Base-by-base conservation (phyloP, 495 filamentous ascomycete genomes). In the Astrocystis sublimbata region DNA sequence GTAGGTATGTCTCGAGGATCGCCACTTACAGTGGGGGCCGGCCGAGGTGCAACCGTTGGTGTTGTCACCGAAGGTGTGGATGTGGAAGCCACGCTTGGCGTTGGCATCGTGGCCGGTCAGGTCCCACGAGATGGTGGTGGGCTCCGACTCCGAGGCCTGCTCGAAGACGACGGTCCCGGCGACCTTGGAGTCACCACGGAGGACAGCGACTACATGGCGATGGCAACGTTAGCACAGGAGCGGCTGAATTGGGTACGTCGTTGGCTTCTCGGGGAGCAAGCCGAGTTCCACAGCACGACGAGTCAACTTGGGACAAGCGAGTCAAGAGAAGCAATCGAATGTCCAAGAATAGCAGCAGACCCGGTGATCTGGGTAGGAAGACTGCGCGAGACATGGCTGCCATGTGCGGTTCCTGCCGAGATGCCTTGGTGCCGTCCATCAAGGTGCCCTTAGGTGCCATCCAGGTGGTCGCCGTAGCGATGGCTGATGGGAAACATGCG, bases 31-130 rank as follows among this genome's bases (percentile, higher is more conserved):
- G 80, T 98, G 94, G 69, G 94, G 92, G 43, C 94, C 94, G 54
- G 94, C 94, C 61, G 89, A 93, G 60, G 94, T 98, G 88, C 94
- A 98, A 76, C 96, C 94, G 79, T 98, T 98, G 83, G 96, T 97
- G 85, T 97, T 98, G 86, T 97, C 94, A 77, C 96, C 94, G 73
- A 96, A 98, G 80, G 94, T 89, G 83, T 98, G 94, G 72, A 98
- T 88, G 84, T 98, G 96, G 84, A 97, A 89, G 78, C 89, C 94
- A 81, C 96, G 92, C 88, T 93, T 85, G 71, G 94, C 93, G 70
- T 96, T 97, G 79, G 93, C 72, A 73, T 97, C 93, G 79, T 96
- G 79, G 83, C 93, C 92, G 65, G 85, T 85, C 80, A 98, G 93
- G 79, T 98, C 86, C 86, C 90, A 98, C 68, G 88, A 84, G 79